Conservation (phyloP, 1,284 basidiomycete genomes). For the Leccinum solheimii region DNA sequence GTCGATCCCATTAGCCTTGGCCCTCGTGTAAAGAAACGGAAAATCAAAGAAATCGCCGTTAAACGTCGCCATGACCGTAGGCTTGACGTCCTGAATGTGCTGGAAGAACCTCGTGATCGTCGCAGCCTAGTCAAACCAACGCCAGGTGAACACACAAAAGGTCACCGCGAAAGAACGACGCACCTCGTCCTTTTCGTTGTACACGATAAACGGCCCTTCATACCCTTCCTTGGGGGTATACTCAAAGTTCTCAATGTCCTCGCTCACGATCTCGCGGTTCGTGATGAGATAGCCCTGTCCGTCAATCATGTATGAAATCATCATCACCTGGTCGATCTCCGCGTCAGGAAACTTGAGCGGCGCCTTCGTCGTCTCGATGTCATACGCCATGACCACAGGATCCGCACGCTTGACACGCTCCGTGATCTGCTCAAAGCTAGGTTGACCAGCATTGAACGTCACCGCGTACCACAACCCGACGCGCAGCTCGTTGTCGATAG, state of each 20-base stretch:
- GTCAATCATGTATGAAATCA: conserved; percentile 99
- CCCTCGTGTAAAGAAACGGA: conserved; percentile 89
- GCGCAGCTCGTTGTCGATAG: conserved; percentile 97
- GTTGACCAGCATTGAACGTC: conserved; percentile 81
- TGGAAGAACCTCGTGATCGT: conserved; percentile 89
- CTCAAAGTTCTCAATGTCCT: conserved; percentile 98
- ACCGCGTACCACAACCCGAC: conserved; percentile 98
- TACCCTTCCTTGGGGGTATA: conserved; percentile 99
- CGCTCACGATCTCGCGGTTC: conserved; percentile 95
- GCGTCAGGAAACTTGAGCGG: conserved; percentile 99
- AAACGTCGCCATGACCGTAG: conserved; percentile 97
- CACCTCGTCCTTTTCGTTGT: conserved; percentile 94
- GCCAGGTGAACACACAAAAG: background rate
- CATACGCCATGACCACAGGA: conserved; percentile 98
- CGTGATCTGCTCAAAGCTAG: conserved; percentile 70
- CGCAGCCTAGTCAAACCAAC: conserved; percentile 51
- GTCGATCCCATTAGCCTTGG: conserved; percentile 89
- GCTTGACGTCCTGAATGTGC: conserved; percentile 92
- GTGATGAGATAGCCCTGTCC: conserved; percentile 98
- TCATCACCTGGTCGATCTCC: conserved; percentile 97
- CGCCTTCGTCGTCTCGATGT: conserved; percentile 99
- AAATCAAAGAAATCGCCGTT: conserved; percentile 99
- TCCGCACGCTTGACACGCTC: conserved; percentile 98
- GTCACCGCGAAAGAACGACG: background rate
- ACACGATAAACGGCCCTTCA: conserved; percentile 95